Base-by-base conservation (phyloP, 306 rosid species). In the Quercus parvula region DNA sequence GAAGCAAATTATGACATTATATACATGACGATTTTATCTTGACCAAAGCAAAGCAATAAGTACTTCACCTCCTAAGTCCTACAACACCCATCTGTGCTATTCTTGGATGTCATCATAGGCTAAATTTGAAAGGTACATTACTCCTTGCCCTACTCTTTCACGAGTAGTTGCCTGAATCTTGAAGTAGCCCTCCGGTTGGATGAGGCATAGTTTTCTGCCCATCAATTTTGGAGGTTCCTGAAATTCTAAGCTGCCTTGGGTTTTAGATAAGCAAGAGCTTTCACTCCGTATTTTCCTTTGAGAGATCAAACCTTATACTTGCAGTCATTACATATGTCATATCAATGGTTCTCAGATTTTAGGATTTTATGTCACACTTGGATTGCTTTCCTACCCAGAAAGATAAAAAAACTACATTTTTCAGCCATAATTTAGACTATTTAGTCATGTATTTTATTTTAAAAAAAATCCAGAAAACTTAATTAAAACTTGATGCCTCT, bases 171-270 rank as follows among this genome's bases (percentile, higher is more conserved):
- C 56, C 64, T 62, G 18, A 8, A 28, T 12, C 38, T 63, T 71
- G 19, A 28, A 24, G 64, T 66, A 51, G 78, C 31, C 20, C 18
- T 22, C 17, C 58, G 63, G 76, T 57, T 52, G 49, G 76, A 70
- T 41, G 73, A 55, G 69, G 28, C 73, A 55, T 66, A 31, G 12
- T 31, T 57, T 73, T 80, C 67, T 22, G 66, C 72, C 63, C 14
- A 52, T 55, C 81, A 70, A 62, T 76, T 63, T 56, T 44, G 24
- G 76, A 66, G 27, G 76, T 76, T 41, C 66, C 79, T 24, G 46
- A 54, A 27, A 84, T 38, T 62, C 72, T 80, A 80, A 71, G 77
- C 72, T 13, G 28, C 52, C 38, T 15, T 74, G 51, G 56, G 67
- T 54, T 9, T n/a, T 56, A 63, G 77, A 63, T 61, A 18, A 70